Base-by-base conservation (phyloP, 78 protist species). In the Dictyostelium capitatum region DNA sequence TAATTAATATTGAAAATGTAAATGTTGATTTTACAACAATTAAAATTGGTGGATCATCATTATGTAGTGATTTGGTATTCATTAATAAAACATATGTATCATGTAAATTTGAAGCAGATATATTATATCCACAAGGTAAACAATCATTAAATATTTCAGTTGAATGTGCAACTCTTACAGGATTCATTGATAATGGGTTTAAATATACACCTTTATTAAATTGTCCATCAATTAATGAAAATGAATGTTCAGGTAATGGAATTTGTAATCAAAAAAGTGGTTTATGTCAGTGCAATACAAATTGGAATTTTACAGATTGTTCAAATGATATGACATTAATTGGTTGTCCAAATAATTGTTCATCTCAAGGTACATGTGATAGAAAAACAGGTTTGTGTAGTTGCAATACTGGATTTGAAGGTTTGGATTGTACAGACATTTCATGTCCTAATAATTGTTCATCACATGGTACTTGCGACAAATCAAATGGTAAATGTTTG, bases 241-340 rank as follows among this genome's bases (percentile, higher is more conserved):
- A 77, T 51, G 65, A 51, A 25, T 77, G 82, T 30, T 51, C 69
- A 3, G 57, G 80, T 1, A 25, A 77, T 77, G 82, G 82, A 10
- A 30, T 20, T 17, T 77, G 82, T 51, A 20, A 51, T 51, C 10
- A 9, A 51, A 51, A 77, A 30, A 23, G 28, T n/a, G 82, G 82
- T 28, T 11, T 28, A 23, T 77, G 82, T 6, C 30, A 20, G 8
- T 77, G 82, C 30, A 65, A 77, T 17, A 51, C 15, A 30, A 53
- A 30, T n/a, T 77, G 82, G 82, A 28, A 54, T 15, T 6, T 9
- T 50, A 47, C 25, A 6, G 82, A 77, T 30, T 77, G 82, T 30
- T 51, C 67, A 19, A 62, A 62, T 25, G 70, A 62, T 62, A 62
- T 62, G 70, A 62, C 70, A 25, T 62, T 62, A 23, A 62, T 62